Evolutionary conservation across 129 eudicot genomes (phyloP).

Genomic region (Escallonia herrerae): DNA sequence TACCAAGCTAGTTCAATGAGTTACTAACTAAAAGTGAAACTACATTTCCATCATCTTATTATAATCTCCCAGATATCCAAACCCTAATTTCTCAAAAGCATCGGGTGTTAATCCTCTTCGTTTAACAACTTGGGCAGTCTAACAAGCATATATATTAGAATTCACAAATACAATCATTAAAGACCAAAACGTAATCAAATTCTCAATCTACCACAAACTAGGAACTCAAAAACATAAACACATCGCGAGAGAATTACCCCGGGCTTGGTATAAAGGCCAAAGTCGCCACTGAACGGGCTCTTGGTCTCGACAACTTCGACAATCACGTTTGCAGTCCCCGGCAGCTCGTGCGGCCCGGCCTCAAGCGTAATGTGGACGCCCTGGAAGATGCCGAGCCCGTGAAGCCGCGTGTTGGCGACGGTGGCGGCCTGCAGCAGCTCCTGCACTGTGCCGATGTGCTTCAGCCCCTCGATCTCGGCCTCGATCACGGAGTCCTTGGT

Average conservation of each 20-base stretch:
- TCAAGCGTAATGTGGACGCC: slow-evolving; percentile 68
- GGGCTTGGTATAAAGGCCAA: slow-evolving; percentile 70
- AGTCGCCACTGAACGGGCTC: slow-evolving; percentile 50
- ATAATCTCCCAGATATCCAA: too few species aligned
- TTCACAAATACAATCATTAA: too few species aligned
- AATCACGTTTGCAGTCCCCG: slow-evolving; percentile 71
- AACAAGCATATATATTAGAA: too few species aligned
- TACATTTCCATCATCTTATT: too few species aligned
- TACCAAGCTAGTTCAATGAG: too few species aligned
- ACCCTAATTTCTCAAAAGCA: too few species aligned
- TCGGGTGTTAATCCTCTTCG: too few species aligned
- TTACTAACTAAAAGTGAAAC: too few species aligned
- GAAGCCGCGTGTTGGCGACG: slow-evolving; percentile 48
- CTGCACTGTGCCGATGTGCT: slow-evolving; percentile 42
- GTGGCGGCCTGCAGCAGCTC: slow-evolving; percentile 72
- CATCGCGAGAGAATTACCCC: slow-evolving; percentile 38
- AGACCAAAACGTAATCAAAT: too few species aligned
- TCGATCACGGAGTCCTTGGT: slow-evolving; percentile 68
- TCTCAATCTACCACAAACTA: too few species aligned
- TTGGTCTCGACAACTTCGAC: slow-evolving; percentile 60
- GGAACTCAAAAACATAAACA: neutral
- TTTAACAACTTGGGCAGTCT: too few species aligned
- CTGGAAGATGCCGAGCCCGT: slow-evolving; percentile 58
- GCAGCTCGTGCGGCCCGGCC: slow-evolving; percentile 79
- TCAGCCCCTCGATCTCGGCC: slow-evolving; percentile 48